phyloP scores from a whole-genome alignment of 2,329 filamentous ascomycete species.

The Colletotrichum gloeosporioides region DNA sequence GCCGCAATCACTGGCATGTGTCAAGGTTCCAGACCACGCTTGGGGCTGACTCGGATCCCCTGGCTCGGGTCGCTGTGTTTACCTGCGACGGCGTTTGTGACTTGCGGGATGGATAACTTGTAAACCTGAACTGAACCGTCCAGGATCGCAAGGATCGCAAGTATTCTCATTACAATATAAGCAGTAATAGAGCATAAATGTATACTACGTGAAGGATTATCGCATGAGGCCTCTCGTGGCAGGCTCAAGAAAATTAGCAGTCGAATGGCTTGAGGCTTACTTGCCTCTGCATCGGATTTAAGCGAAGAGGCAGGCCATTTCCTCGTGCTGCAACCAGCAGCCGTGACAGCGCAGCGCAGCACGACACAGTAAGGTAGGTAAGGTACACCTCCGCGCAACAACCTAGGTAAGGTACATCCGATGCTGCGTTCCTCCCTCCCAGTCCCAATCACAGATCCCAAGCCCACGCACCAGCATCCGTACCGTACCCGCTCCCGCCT shows the following conservation, averaged over 20 bases:
- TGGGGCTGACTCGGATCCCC: background rate
- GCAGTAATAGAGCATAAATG: background rate
- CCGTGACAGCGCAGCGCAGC: background rate
- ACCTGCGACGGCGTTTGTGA: constrained; percentile 13
- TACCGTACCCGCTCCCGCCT: background rate
- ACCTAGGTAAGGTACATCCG: background rate
- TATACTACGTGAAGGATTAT: background rate
- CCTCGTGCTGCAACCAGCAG: background rate
- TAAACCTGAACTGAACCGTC: background rate
- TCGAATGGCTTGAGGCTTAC: background rate
- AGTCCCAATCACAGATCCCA: background rate
- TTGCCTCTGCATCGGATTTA: constrained; percentile 1
- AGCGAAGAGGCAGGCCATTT: constrained; percentile 11
- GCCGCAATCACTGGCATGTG: background rate
- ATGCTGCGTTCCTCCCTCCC: background rate
- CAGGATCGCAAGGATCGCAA: background rate
- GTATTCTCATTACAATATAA: background rate
- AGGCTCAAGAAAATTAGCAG: background rate
- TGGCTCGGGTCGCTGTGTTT: background rate
- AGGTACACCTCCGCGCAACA: background rate
- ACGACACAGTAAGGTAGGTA: background rate
- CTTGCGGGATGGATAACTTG: background rate
- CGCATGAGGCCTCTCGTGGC: background rate
- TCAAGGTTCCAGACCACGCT: background rate
- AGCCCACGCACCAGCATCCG: background rate